Base-by-base conservation (phyloP, 345 rosid species). In the Lepidium africanum region DNA sequence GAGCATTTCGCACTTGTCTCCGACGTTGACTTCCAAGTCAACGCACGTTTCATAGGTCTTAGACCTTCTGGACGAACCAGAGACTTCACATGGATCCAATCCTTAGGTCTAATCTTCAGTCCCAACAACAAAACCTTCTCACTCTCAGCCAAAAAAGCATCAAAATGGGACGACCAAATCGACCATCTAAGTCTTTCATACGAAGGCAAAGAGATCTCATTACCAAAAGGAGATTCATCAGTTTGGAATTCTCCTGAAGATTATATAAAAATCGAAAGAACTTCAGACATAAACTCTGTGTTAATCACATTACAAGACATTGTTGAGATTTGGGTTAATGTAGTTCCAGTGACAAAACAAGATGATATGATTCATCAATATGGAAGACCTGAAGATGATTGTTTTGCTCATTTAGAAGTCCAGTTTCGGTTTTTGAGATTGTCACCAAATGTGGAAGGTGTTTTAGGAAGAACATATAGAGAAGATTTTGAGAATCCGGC, bases 31-130 rank as follows among this genome's bases (percentile, higher is more conserved):
- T 53, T 83, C 9, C 94, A 87, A 43, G 85, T 87, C 67, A 85
- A 87, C 13, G 81, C 84, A 16, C 80, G 81, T 27, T 85, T 87
- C 81, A 83, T 82, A 12, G 94, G 90, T 36, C 86, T 69, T 17
- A 69, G 85, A 42, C 82, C 86, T n/a, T 71, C 70, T 11, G 85
- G 82, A 1, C 59, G 87, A 21, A 23, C 30, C 37, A 68, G 90
- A 61, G 90, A 87, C 77, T 85, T 79, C 70, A 85, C 94, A 5
- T 87, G 90, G 94, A 85, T 87, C 49, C 87, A 83, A 59, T 81
- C 87, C 63, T 55, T 83, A 0, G 91, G 95, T 4, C 25, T 88
- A 16, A 78, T 84, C 56, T 84, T 81, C 23, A 79, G 78, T 13
- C 66, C 85, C 8, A 39, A 55, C 19, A 50, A 58, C 16, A 57